Evolutionary conservation across 306 rosid genomes (phyloP), one percentile per base, ranked within the genome.

Genomic region (Vicia faba): DNA sequence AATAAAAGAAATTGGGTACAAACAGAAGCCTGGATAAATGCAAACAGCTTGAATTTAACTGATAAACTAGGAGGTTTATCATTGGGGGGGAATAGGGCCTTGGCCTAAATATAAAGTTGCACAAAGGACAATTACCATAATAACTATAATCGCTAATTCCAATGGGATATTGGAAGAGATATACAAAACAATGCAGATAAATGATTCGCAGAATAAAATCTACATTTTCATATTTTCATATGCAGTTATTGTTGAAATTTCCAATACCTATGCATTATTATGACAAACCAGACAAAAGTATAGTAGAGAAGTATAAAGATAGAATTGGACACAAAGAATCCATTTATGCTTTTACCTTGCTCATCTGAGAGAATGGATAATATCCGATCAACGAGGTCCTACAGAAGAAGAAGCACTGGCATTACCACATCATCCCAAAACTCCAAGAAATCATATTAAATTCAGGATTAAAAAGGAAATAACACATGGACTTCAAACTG

Each of bases 341-440:
- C 6, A 28, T 4, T 61, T 44, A 66, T 16, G 58, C 43, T 8
- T 71, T 75, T 80, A 92, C 98, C 95, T 87, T 87, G 96, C 0
- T 89, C 96, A 70, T 92, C 96, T 28, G 95, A 78, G 66, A 92
- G 78, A 66, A 87, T 45, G 41, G 81, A 68, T 65, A 89, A 79
- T 78, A 92, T 87, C 67, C 98, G 86, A 50, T 89, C 91, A 70
- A 84, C 87, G 67, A 92, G 96, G 74, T 87, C 98, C 98, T 92
- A 75, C 86, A 76, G 10, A 44, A 68, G 68, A 78, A 36, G 41
- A 62, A 74, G 44, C 39, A 73, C 14, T 0, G 45, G 11, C 56
- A 73, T 73, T 55, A 61, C 18, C 60, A 16, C 48, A 48, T 50
- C 50, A 66, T 40, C 41, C 44, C 11, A 69, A 76, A 78, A 68